phyloP scores from a whole-genome alignment of 768 basidiomycete species.

The Cyclocybe aegerita region DNA sequence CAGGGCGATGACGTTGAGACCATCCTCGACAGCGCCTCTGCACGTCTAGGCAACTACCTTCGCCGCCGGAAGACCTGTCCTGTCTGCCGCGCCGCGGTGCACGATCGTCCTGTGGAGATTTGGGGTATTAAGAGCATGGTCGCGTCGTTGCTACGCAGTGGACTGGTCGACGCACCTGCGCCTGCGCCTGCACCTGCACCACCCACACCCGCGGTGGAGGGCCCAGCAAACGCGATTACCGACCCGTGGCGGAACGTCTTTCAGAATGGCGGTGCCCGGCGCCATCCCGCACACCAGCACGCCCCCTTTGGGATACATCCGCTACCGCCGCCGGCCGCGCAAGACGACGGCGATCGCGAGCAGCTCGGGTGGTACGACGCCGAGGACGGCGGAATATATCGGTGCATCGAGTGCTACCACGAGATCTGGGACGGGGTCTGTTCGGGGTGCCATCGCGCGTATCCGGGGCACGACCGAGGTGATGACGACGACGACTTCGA shows the following conservation, averaged over 20 bases:
- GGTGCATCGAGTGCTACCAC: slow-evolving; percentile 75
- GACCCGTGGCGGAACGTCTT: slow-evolving; percentile 76
- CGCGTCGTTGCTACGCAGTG: slow-evolving; percentile 48
- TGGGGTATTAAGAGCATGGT: slow-evolving; percentile 73
- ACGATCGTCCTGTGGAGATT: slow-evolving; percentile 65
- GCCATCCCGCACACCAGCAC: slow-evolving; percentile 1
- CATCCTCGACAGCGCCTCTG: slow-evolving; percentile 36
- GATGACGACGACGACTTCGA: slow-evolving; percentile 39
- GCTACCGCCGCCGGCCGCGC: slow-evolving; percentile 12
- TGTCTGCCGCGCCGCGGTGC: slow-evolving; percentile 63
- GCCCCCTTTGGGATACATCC: slow-evolving; percentile 12
- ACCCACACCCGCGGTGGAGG: slow-evolving; percentile 25
- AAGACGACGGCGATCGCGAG: slow-evolving; percentile 28
- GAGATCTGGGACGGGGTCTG: slow-evolving; percentile 76
- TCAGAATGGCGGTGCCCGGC: slow-evolving; percentile 19
- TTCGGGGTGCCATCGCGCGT: slow-evolving; percentile 56
- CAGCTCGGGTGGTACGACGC: slow-evolving; percentile 66
- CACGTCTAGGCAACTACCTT: slow-evolving; percentile 43
- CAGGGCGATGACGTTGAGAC: slow-evolving; percentile 11
- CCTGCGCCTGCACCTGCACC: slow-evolving; percentile 7
- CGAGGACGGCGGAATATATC: slow-evolving; percentile 76
- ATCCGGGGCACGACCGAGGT: slow-evolving; percentile 49
- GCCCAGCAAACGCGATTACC: slow-evolving; percentile 9
- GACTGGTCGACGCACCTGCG: slow-evolving; percentile 39
- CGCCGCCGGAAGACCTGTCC: slow-evolving; percentile 71